Conservation (phyloP, 2,329 filamentous ascomycete species). For the Apiospora pterosperma region DNA sequence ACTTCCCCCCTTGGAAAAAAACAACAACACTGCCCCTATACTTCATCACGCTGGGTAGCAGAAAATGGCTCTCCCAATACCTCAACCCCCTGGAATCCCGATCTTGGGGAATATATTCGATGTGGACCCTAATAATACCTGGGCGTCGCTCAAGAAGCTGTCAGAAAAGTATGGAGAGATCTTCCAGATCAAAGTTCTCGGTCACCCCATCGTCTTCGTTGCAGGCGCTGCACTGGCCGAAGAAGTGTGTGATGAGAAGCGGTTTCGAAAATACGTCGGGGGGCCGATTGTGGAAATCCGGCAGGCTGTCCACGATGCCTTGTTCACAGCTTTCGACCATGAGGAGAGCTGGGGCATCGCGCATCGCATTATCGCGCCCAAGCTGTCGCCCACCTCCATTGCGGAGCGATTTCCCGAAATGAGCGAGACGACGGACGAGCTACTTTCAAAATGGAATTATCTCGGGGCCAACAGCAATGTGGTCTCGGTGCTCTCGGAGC, state of each 20-base stretch:
- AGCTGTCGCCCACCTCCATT: conserved; percentile 31
- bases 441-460: conserved; percentile 47
- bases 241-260: conserved; percentile 47
- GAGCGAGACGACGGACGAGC: conserved; percentile 43
- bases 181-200: conserved; percentile 39
- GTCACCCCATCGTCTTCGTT: conserved; percentile 38
- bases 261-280: conserved; percentile 52
- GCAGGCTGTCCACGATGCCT: conserved; percentile 43
- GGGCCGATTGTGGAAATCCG: conserved; percentile 52
- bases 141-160: conserved; percentile 45
- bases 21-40: too few species aligned
- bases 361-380: conserved; percentile 50
- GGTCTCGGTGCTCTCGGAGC: conserved; percentile 43
- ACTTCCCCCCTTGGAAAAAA: too few species aligned
- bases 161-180: conserved; percentile 45
- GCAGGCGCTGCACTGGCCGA: conserved; percentile 37
- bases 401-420: conserved; percentile 42
- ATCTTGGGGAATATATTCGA: conserved; percentile 47
- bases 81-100: neutral
- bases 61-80: neutral
- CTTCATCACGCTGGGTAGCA: neutral
- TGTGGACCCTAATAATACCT: conserved; percentile 45
- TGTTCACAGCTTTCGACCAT: conserved; percentile 50
- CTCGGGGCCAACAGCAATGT: conserved; percentile 30
- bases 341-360: conserved; percentile 47